Evolutionary conservation across 352 stramenopile genomes (phyloP).

Genomic region (Globisporangium megalacanthum): DNA sequence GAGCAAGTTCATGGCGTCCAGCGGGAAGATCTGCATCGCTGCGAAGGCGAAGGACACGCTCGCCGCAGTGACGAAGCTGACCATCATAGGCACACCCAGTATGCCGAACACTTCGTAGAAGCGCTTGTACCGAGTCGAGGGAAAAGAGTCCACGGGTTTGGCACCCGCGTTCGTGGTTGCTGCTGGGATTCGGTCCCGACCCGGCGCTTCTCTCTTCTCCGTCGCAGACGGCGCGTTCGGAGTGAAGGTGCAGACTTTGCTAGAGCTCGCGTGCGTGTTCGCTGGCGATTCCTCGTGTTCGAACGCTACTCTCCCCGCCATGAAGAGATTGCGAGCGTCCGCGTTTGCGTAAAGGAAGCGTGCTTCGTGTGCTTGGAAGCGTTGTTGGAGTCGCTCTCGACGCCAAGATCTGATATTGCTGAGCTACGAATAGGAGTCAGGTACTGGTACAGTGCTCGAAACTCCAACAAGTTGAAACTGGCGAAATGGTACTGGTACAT

Average conservation of each 20-base stretch:
- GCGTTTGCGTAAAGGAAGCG: too few relatives aligned
- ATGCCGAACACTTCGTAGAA: neutral
- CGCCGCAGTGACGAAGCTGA: neutral
- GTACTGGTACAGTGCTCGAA: too few relatives aligned
- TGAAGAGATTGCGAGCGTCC: too few relatives aligned
- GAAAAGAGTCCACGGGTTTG: neutral
- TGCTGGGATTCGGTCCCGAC: neutral
- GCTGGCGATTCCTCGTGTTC: too few relatives aligned
- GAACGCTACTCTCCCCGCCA: too few relatives aligned
- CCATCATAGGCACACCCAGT: neutral
- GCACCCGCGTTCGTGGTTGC: neutral
- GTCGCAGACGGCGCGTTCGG: neutral
- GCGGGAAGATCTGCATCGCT: conserved; percentile 13
- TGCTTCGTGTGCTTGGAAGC: too few relatives aligned
- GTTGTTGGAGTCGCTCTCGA: too few relatives aligned
- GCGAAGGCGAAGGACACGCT: conserved; percentile 10
- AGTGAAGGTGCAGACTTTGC: neutral
- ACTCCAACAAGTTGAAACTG: too few relatives aligned
- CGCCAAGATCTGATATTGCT: too few relatives aligned
- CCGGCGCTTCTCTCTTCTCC: neutral
- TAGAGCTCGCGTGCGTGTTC: neutral
- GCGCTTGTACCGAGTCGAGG: neutral
- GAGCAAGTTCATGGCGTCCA: conserved; percentile 13
- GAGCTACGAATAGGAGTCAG: too few relatives aligned
- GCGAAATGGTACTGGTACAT: too few relatives aligned